Evolutionary conservation across 1,284 basidiomycete genomes (phyloP).

Genomic region (Kwoniella shivajii): DNA sequence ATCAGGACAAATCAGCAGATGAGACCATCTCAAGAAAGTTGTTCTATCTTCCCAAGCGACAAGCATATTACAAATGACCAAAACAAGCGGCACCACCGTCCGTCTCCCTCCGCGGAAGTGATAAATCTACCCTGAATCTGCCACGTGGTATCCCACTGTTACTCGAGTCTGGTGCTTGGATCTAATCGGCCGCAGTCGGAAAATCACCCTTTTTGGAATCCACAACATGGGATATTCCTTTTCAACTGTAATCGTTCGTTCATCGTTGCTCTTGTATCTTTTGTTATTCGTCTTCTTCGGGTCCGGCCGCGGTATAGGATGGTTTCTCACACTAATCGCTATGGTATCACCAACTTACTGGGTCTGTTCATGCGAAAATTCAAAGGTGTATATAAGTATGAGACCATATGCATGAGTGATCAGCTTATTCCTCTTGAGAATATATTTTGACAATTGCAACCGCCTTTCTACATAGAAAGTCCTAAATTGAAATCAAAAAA

Average conservation of each 20-base stretch:
- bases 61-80: no score
- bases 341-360: neutral
- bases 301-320: neutral
- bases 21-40: no score
- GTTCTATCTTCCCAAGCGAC: no score
- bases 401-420: neutral
- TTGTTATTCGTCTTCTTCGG: neutral
- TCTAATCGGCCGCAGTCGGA: constrained; percentile 6
- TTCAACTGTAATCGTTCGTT: neutral
- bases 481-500: neutral
- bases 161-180: no score
- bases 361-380: neutral
- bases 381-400: neutral
- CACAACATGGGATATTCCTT: neutral
- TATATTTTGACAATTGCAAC: neutral
- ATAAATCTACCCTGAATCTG: neutral
- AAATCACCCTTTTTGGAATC: no score
- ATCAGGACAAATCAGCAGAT: no score
- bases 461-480: neutral
- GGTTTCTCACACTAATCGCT: neutral
- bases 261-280: neutral
- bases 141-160: constrained; percentile 1
- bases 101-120: neutral
- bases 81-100: no score
- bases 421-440: neutral